A percentile compares a stretch with the other conserved stretches of the same genome.
These are phyloP conservation scores for Diutina catenulata DNA, from an alignment of 1,139 yeast genomes.

Conservation along the genomic window DNA sequence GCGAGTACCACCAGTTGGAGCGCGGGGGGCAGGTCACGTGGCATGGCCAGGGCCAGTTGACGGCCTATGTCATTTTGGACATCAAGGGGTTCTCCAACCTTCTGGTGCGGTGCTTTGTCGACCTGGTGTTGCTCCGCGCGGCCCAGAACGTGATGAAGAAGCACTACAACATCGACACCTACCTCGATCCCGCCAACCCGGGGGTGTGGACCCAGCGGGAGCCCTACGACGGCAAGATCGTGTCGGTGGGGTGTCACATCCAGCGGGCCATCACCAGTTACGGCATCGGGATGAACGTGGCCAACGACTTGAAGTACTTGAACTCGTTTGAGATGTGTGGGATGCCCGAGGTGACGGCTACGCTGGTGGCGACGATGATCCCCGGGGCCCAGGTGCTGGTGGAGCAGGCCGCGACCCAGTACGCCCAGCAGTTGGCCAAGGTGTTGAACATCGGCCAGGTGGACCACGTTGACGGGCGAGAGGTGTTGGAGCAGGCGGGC, in stretches of 20 bases:
- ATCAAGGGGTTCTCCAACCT: constrained; percentile 47
- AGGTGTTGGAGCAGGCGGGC: constrained; percentile 7
- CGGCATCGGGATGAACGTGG: constrained; percentile 76
- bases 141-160: constrained; percentile 40
- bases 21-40: constrained; percentile 98
- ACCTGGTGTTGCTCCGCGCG: constrained; percentile 51
- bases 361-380: constrained; percentile 19
- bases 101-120: constrained; percentile 67
- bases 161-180: constrained; percentile 11
- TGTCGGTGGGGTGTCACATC: constrained; percentile 83
- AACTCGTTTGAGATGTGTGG: constrained; percentile 82
- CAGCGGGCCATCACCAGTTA: constrained; percentile 80
- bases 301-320: constrained; percentile 61
- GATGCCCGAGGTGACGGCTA: constrained; percentile 41
- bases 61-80: constrained; percentile 74
- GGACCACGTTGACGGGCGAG: constrained; percentile 30
- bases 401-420: not conserved
- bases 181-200: constrained; percentile 40
- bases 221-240: constrained; percentile 47
- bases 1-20: constrained; percentile 54
- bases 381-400: constrained; percentile 11
- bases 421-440: constrained; percentile 1
- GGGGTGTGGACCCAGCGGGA: constrained; percentile 66
- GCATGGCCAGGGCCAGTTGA: constrained; percentile 94
- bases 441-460: constrained; percentile 12